These are phyloP conservation scores for Syncephalis plumigaleata DNA, from an alignment of 371 early-diverging fungal species.

Conservation along the genomic window DNA sequence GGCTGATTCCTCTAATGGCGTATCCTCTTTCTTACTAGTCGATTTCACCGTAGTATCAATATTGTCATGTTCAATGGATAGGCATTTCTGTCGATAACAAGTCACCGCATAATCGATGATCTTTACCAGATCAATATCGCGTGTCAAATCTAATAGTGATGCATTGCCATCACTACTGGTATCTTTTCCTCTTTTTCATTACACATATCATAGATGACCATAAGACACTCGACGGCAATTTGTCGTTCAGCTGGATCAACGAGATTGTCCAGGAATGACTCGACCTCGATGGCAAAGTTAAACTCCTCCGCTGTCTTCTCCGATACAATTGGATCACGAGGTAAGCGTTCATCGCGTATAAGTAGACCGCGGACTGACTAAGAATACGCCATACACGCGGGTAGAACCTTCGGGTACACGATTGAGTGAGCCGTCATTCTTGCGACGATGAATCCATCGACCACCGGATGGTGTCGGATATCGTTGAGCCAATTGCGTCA, in stretches of 20 bases:
- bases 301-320: slow-evolving; percentile 76
- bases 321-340: slow-evolving; percentile 64
- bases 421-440: slow-evolving; percentile 75
- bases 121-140: too few species aligned
- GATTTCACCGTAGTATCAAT: too few species aligned
- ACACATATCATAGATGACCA: slow-evolving; percentile 22
- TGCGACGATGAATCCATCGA: slow-evolving; percentile 57
- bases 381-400: slow-evolving; percentile 58
- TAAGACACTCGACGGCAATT: slow-evolving; percentile 51
- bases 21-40: too few species aligned
- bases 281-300: slow-evolving; percentile 60
- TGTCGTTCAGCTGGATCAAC: slow-evolving; percentile 75
- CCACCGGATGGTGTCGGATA: slow-evolving; percentile 46
- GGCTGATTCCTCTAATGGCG: too few species aligned
- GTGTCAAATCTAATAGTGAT: too few species aligned
- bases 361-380: slow-evolving; percentile 32
- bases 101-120: too few species aligned
- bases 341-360: slow-evolving; percentile 33
- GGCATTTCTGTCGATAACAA: too few species aligned
- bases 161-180: too few species aligned
- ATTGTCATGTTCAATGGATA: too few species aligned
- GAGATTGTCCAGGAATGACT: slow-evolving; percentile 42
- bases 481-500: neutral
- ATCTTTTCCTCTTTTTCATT: too few species aligned
- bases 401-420: slow-evolving; percentile 66